phyloP scores from a whole-genome alignment of 345 rosid species.

The Rubroshorea leprosula region DNA sequence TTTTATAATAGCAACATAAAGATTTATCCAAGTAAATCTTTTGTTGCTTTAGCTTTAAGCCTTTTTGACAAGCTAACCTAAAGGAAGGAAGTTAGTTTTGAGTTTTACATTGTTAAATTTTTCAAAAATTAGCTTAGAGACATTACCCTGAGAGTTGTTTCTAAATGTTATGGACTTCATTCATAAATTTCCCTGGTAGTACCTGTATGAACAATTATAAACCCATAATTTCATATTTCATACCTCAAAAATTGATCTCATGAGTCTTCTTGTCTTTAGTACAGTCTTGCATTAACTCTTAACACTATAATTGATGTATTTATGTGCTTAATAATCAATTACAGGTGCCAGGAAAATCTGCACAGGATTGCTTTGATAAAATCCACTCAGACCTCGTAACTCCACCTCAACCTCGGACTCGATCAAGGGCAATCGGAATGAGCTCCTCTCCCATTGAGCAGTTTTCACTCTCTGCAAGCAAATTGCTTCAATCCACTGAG shows the following conservation, averaged over 20 bases:
- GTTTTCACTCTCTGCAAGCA: slow-evolving; percentile 67
- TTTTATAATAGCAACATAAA: too few species aligned
- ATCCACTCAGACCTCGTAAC: slow-evolving; percentile 55
- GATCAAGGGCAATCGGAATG: slow-evolving; percentile 42
- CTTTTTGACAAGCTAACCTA: too few species aligned
- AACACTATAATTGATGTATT: neutral
- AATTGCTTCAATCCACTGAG: slow-evolving; percentile 42
- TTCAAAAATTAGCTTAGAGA: neutral
- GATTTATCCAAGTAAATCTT: neutral
- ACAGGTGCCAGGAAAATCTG: slow-evolving; percentile 80
- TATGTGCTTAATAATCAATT: slow-evolving; percentile 13
- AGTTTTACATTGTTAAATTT: neutral
- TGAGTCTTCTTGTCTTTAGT: neutral
- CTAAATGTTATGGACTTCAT: too few species aligned
- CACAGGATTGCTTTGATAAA: slow-evolving; percentile 77
- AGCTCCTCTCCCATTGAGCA: slow-evolving; percentile 35
- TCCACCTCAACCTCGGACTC: slow-evolving; percentile 49
- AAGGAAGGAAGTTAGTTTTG: neutral
- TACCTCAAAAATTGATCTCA: neutral
- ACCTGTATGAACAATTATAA: too few species aligned
- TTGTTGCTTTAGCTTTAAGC: neutral
- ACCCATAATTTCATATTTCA: too few species aligned
- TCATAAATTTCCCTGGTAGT: too few species aligned
- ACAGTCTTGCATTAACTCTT: slow-evolving; percentile 5
- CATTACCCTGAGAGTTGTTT: too few species aligned